These are phyloP conservation scores for Quillaja saponaria DNA, from an alignment of 306 rosid species.

Conservation along the genomic window DNA sequence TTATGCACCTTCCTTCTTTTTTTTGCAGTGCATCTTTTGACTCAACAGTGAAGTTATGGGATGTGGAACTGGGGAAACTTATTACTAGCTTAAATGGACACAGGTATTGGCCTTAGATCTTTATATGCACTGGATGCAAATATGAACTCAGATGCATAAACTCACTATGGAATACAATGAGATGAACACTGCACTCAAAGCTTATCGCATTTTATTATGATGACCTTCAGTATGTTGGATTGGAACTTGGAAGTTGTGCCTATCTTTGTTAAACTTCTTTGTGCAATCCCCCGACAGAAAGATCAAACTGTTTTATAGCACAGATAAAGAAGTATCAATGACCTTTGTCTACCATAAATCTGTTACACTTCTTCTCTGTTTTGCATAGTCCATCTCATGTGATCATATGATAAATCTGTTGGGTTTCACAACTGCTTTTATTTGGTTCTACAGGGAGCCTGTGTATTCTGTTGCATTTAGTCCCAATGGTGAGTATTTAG, in stretches of 20 bases:
- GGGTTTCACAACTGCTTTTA: slow-evolving; percentile 2
- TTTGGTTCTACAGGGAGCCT: slow-evolving; percentile 44
- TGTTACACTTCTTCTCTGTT: too few relatives aligned
- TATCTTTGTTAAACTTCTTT: too few relatives aligned
- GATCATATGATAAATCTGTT: too few relatives aligned
- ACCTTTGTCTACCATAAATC: too few relatives aligned
- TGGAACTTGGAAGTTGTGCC: not conserved
- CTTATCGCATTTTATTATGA: too few relatives aligned
- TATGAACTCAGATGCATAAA: not conserved
- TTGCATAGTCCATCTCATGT: too few relatives aligned
- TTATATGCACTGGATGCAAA: not conserved
- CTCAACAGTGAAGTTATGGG: slow-evolving; percentile 90
- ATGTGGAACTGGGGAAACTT: slow-evolving; percentile 78
- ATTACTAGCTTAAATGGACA: slow-evolving; percentile 79
- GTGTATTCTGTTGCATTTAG: slow-evolving; percentile 94
- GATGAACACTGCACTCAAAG: too few relatives aligned
- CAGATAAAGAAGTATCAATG: too few relatives aligned
- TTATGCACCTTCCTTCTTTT: slow-evolving; percentile 11
- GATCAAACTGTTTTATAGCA: too few relatives aligned
- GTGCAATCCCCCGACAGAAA: too few relatives aligned
- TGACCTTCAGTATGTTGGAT: too few relatives aligned
- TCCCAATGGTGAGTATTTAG: slow-evolving; percentile 82
- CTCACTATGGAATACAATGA: not conserved
- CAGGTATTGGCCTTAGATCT: slow-evolving; percentile 45
- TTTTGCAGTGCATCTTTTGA: slow-evolving; percentile 85